These are phyloP conservation scores for Malassezia japonica DNA, from an alignment of 1,284 basidiomycete genomes.

Conservation along the genomic window DNA sequence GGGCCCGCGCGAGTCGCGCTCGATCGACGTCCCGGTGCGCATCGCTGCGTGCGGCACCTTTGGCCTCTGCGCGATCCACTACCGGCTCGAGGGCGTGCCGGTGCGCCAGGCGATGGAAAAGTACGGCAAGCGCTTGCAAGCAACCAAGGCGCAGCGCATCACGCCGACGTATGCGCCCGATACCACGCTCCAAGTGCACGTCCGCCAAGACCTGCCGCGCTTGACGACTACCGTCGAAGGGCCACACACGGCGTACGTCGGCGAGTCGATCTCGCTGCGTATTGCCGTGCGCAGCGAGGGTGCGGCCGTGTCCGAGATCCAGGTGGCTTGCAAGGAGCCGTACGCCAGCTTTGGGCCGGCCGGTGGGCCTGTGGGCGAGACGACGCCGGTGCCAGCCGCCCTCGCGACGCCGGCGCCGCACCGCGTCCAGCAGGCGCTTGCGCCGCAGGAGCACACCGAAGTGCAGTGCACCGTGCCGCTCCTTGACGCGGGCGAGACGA, in stretches of 20 bases:
- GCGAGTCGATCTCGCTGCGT: slow-evolving; percentile 6
- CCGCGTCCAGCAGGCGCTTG: not conserved
- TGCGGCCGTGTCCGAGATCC: not conserved
- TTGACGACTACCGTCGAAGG: slow-evolving; percentile 30
- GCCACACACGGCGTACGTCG: slow-evolving; percentile 2
- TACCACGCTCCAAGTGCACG: slow-evolving; percentile 44
- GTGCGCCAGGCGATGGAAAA: slow-evolving; percentile 49
- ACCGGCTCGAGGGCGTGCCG: slow-evolving; percentile 50
- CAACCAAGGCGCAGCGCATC: slow-evolving; percentile 49
- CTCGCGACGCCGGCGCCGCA: not conserved
- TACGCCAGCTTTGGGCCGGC: no score
- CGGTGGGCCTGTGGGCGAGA: no score
- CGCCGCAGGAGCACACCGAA: not conserved
- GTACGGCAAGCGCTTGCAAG: slow-evolving; percentile 49
- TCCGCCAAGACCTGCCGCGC: slow-evolving; percentile 45
- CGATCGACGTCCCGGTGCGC: not conserved
- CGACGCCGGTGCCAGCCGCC: not conserved
- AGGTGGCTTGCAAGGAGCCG: no score
- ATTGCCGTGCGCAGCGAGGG: not conserved
- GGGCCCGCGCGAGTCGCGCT: not conserved
- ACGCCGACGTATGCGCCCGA: slow-evolving; percentile 50
- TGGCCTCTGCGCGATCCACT: slow-evolving; percentile 43
- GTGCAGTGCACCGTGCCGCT: not conserved
- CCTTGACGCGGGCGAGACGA: not conserved
- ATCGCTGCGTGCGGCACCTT: slow-evolving; percentile 9